phyloP scores from a whole-genome alignment of 2,329 filamentous ascomycete species.

The Aspergillus vadensis region DNA sequence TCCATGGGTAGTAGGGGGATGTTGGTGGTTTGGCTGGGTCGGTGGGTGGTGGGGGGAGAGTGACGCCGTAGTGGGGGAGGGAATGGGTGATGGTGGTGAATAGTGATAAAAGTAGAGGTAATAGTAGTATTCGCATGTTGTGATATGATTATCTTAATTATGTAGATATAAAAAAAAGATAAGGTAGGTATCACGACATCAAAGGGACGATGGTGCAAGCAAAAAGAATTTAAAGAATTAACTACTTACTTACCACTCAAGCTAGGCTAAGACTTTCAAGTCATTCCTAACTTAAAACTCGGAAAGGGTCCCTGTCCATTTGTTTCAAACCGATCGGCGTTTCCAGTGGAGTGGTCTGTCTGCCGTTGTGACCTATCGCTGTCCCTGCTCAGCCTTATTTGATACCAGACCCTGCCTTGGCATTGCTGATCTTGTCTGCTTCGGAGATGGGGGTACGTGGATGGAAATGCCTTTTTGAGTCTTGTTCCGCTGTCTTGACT shows the following conservation, averaged over 20 bases:
- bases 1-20: background rate
- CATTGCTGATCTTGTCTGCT: background rate
- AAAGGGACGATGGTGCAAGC: background rate
- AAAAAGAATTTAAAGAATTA: background rate
- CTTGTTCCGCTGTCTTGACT: too few species aligned
- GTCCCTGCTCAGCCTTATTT: background rate
- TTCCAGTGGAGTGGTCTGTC: background rate
- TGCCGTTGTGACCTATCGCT: background rate
- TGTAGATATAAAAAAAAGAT: too few species aligned
- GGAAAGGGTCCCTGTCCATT: background rate
- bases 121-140: constrained; percentile 3
- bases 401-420: background rate
- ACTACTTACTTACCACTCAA: background rate
- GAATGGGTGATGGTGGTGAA: background rate
- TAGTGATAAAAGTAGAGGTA: background rate
- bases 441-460: background rate
- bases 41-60: background rate
- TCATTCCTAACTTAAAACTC: background rate
- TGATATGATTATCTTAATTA: too few species aligned
- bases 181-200: background rate
- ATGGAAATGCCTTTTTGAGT: too few species aligned
- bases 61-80: background rate
- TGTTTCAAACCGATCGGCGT: background rate
- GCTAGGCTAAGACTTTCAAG: background rate
- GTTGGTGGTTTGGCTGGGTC: background rate